Percentiles rank a stretch among this genome's conserved stretches.
These are phyloP conservation scores for Xanthoparmelia taractica DNA, from an alignment of 495 filamentous ascomycete species.

Conservation along the genomic window DNA sequence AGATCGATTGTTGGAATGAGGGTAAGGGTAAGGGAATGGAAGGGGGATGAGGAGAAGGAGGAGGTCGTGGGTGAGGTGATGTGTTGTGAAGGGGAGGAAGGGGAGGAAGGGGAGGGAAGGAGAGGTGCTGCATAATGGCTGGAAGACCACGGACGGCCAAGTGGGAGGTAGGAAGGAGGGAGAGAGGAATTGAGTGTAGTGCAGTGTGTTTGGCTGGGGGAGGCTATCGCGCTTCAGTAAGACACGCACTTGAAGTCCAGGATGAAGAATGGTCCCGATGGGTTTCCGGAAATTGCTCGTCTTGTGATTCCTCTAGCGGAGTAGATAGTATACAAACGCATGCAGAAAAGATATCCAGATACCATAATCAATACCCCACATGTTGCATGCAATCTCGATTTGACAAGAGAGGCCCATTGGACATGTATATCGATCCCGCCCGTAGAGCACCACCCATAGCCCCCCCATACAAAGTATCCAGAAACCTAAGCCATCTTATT, in stretches of 20 bases:
- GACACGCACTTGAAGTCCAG: too few species aligned
- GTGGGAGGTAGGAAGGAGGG: background rate
- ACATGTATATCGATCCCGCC: background rate
- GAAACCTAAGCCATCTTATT: constrained; percentile 15
- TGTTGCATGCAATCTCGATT: background rate
- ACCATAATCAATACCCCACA: background rate
- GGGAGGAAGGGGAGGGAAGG: background rate
- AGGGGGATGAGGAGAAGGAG: background rate
- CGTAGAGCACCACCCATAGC: background rate
- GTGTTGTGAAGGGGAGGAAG: background rate
- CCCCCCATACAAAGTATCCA: background rate
- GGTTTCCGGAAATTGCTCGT: background rate
- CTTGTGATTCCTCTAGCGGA: background rate
- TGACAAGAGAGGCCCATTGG: background rate
- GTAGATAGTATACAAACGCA: constrained; percentile 1
- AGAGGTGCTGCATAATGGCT: background rate
- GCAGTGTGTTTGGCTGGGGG: too few species aligned
- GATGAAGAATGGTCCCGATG: background rate
- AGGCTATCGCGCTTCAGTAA: too few species aligned
- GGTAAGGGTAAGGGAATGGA: background rate
- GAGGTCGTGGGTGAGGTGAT: too few species aligned
- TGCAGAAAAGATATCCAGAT: background rate
- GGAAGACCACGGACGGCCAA: background rate
- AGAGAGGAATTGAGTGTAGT: background rate
- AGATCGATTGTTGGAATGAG: too few species aligned